Conservation (phyloP, 768 basidiomycete genomes). For the Trametopsis cervina region DNA sequence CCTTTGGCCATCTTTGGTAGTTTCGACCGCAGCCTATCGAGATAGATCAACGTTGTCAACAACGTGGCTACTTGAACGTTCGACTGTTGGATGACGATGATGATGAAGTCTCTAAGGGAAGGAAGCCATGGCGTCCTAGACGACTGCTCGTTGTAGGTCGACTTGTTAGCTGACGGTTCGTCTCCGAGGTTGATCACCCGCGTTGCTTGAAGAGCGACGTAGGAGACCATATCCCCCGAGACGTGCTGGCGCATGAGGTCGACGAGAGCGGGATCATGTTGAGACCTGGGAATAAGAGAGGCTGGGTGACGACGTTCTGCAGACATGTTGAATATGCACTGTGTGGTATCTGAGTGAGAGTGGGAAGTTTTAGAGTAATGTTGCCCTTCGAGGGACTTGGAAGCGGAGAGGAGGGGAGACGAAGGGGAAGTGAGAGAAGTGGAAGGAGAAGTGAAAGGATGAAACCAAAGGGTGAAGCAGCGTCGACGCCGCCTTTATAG, state of each 20-base stretch:
- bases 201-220: slow-evolving; percentile 74
- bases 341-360: slow-evolving; percentile 17
- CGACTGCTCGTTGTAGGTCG: slow-evolving; percentile 52
- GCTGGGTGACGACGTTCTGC: slow-evolving; percentile 54
- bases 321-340: slow-evolving; percentile 30
- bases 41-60: slow-evolving; percentile 85
- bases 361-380: slow-evolving; percentile 25
- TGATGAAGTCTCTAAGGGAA: slow-evolving; percentile 79
- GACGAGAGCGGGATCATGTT: slow-evolving; percentile 78
- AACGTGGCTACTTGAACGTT: slow-evolving; percentile 90
- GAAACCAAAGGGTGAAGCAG: slow-evolving; percentile 1
- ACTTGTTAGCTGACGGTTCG: slow-evolving; percentile 39
- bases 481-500: slow-evolving; percentile 17
- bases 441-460: slow-evolving; percentile 4
- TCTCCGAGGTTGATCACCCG: slow-evolving; percentile 68
- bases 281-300: slow-evolving; percentile 69
- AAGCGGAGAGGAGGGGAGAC: slow-evolving; percentile 19
- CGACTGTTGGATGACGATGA: slow-evolving; percentile 67
- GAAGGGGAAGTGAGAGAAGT: slow-evolving; percentile 13
- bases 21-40: slow-evolving; percentile 77
- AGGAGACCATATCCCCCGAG: slow-evolving; percentile 77
- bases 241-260: slow-evolving; percentile 74
- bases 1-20: slow-evolving; percentile 83
- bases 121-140: slow-evolving; percentile 36
- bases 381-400: slow-evolving; percentile 31